Evolutionary conservation across 1,284 basidiomycete genomes (phyloP).

Genomic region (Moesziomyces aphidis): DNA sequence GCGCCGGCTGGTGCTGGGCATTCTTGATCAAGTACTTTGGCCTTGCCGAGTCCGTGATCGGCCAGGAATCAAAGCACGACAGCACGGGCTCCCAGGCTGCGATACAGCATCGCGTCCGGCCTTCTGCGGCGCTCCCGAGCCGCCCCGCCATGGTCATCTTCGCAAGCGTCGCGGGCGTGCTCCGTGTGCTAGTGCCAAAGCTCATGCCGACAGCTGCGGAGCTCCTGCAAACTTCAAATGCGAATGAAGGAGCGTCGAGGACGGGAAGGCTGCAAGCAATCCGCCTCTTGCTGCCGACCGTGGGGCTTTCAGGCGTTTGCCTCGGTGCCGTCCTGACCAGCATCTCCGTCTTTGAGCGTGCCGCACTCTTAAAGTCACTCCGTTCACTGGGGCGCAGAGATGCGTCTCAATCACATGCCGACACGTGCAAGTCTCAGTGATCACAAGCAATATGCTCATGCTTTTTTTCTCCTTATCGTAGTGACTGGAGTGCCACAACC

Average conservation of each 20-base stretch:
- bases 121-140: constrained; percentile 11
- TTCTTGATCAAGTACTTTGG: constrained; percentile 28
- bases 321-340: constrained; percentile 2
- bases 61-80: not conserved
- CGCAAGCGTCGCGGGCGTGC: not conserved
- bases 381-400: constrained; percentile 8
- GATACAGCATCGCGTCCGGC: constrained; percentile 1
- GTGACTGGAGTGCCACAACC: no score
- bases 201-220: constrained; percentile 12
- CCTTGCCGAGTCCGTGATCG: not conserved
- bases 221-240: constrained; percentile 1
- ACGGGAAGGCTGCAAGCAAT: constrained; percentile 17
- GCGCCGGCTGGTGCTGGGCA: constrained; percentile 42
- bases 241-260: not conserved
- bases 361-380: not conserved
- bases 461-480: no score
- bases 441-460: no score
- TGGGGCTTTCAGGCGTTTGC: constrained; percentile 12
- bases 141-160: constrained; percentile 13
- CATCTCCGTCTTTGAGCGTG: constrained; percentile 17
- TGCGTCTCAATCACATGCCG: not conserved
- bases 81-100: not conserved
- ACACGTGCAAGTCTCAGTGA: constrained; percentile 10
- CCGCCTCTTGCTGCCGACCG: constrained; percentile 14
- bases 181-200: constrained; percentile 9